phyloP scores from a whole-genome alignment of 768 basidiomycete species.

The Hypholoma fasciculare region DNA sequence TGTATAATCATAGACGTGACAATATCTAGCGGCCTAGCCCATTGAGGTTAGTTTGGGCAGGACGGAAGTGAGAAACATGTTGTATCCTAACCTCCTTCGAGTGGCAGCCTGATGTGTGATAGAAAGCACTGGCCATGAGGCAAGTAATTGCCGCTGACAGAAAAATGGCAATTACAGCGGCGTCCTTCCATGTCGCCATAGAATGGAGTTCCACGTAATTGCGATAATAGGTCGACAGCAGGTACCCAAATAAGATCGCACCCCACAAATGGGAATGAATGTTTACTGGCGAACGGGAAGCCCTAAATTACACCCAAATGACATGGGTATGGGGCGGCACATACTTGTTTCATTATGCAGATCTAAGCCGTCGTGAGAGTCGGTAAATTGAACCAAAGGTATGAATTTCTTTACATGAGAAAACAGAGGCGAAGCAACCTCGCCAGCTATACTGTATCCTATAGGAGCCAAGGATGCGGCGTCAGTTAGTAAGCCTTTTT shows the following conservation, averaged over 20 bases:
- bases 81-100: slow-evolving; percentile 56
- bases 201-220: slow-evolving; percentile 52
- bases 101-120: slow-evolving; percentile 74
- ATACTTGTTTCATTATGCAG: slow-evolving; percentile 78
- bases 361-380: slow-evolving; percentile 42
- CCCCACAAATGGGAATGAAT: slow-evolving; percentile 83
- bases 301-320: not conserved
- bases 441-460: slow-evolving; percentile 63
- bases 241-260: slow-evolving; percentile 56
- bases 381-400: slow-evolving; percentile 12
- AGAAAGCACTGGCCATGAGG: slow-evolving; percentile 68
- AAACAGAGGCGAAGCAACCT: slow-evolving; percentile 63
- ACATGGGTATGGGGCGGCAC: slow-evolving; percentile 8
- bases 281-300: slow-evolving; percentile 55
- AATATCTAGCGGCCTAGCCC: slow-evolving; percentile 54
- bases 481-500: not conserved
- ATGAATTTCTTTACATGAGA: slow-evolving; percentile 52
- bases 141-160: slow-evolving; percentile 73
- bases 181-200: slow-evolving; percentile 61
- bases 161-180: slow-evolving; percentile 61
- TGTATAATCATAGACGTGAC: slow-evolving; percentile 72
- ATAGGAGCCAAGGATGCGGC: slow-evolving; percentile 8
- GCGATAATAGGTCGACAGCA: slow-evolving; percentile 54
- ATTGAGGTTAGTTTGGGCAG: slow-evolving; percentile 10
- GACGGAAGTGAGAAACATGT: slow-evolving; percentile 18